phyloP scores from a whole-genome alignment of 768 basidiomycete genomes.

The Sporobolomyces pararoseus region DNA sequence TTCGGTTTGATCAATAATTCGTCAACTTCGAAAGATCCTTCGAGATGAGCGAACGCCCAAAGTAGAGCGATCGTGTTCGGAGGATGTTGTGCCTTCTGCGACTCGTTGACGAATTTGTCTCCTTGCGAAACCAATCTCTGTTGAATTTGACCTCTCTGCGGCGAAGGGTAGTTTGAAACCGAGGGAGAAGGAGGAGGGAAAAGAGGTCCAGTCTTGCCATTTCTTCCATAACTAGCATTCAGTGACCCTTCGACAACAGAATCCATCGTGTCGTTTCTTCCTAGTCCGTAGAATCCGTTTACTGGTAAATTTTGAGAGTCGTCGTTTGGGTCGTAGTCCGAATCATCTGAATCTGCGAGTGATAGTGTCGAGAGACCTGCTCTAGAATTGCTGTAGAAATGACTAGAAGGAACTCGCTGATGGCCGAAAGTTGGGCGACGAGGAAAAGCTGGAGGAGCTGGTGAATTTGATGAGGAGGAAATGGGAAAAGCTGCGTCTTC shows the following conservation, averaged over 20 bases:
- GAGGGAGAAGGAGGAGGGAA: too few relatives aligned
- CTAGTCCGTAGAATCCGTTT: constrained; percentile 37
- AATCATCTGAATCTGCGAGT: constrained; percentile 29
- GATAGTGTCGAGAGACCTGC: constrained; percentile 31
- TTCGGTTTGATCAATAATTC: constrained; percentile 44
- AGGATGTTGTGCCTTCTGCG: constrained; percentile 15
- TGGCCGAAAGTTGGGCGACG: constrained; percentile 30
- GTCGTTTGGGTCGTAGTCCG: constrained; percentile 24
- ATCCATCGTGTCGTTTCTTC: constrained; percentile 45
- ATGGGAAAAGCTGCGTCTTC: constrained; percentile 29
- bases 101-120: constrained; percentile 1
- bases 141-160: neutral
- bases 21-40: constrained; percentile 63
- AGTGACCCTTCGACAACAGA: constrained; percentile 35
- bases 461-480: constrained; percentile 9
- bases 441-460: constrained; percentile 23
- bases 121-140: neutral
- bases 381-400: constrained; percentile 18
- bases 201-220: neutral
- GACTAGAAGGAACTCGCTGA: constrained; percentile 10
- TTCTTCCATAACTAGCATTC: neutral
- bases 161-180: too few relatives aligned
- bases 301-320: neutral
- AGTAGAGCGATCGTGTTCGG: constrained; percentile 65
- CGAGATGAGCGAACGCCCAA: constrained; percentile 78